These are phyloP conservation scores for Rhizophora mangle DNA, from an alignment of 345 rosid species.

Conservation along the genomic window DNA sequence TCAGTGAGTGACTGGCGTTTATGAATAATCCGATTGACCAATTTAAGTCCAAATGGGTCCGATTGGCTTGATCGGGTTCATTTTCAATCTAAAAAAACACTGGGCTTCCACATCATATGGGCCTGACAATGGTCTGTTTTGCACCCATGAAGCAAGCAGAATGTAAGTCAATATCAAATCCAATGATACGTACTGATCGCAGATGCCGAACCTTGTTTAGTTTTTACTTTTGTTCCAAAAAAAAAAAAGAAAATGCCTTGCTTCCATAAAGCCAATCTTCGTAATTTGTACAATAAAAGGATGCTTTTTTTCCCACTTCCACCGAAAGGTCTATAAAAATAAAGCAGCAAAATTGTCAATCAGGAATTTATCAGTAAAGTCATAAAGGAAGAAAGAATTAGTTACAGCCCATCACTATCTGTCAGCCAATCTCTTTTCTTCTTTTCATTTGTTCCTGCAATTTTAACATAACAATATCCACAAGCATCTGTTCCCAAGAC, in stretches of 20 bases:
- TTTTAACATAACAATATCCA: not conserved
- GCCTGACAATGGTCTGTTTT: too few species aligned
- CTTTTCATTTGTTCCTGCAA: conserved; percentile 6
- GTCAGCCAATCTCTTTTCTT: not conserved
- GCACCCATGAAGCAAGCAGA: too few species aligned
- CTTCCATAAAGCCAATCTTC: not conserved
- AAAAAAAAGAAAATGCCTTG: not conserved
- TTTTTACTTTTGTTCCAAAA: too few species aligned
- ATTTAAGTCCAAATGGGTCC: too few species aligned
- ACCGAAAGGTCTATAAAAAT: conserved; percentile 22
- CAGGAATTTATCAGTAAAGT: conserved; percentile 29
- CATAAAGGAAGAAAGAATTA: not conserved
- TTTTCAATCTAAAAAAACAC: too few species aligned
- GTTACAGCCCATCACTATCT: conserved; percentile 17
- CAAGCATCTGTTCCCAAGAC: not conserved
- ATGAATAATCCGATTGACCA: too few species aligned
- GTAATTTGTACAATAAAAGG: not conserved
- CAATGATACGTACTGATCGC: too few species aligned
- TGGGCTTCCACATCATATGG: too few species aligned
- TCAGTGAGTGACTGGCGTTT: too few species aligned
- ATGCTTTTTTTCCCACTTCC: not conserved
- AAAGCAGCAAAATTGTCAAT: not conserved
- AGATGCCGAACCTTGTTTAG: too few species aligned
- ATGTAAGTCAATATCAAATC: too few species aligned
- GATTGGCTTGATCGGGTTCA: too few species aligned